Evolutionary conservation across 164 flowering plant species (phyloP).

Genomic region (Brasenia schreberi): DNA sequence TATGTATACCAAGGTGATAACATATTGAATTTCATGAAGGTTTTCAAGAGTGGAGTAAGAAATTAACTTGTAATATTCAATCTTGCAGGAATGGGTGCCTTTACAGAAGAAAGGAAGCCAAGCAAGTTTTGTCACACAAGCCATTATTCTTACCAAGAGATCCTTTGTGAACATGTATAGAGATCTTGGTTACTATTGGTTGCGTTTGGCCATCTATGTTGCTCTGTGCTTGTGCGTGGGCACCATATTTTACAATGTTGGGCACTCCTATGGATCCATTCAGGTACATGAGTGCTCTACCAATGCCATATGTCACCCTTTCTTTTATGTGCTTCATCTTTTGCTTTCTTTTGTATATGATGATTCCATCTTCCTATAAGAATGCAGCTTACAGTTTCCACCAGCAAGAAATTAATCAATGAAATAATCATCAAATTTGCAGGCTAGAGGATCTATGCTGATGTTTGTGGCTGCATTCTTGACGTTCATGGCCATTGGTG

Average conservation of each 20-base stretch:
- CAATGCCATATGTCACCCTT: neutral
- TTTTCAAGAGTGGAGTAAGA: neutral
- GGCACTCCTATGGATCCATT: slow-evolving; percentile 21
- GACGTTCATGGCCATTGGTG: slow-evolving; percentile 43
- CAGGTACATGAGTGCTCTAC: slow-evolving; percentile 13
- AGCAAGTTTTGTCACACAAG: slow-evolving; percentile 24
- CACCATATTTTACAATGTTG: slow-evolving; percentile 33
- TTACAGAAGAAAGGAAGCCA: slow-evolving; percentile 20
- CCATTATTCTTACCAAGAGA: slow-evolving; percentile 29
- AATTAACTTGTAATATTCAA: neutral
- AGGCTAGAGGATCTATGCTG: slow-evolving; percentile 34
- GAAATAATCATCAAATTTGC: slow-evolving; percentile 1
- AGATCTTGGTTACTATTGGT: slow-evolving; percentile 61
- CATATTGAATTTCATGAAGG: neutral
- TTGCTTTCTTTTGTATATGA: too few species aligned
- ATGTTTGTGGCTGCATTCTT: slow-evolving; percentile 30
- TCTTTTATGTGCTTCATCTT: neutral
- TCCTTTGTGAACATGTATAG: slow-evolving; percentile 51
- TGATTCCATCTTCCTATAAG: too few species aligned
- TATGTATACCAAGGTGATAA: too few species aligned
- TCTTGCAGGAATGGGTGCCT: slow-evolving; percentile 1
- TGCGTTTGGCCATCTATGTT: slow-evolving; percentile 29
- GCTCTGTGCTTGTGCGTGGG: slow-evolving; percentile 28
- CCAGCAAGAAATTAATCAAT: neutral
- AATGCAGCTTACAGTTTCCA: neutral